These are phyloP conservation scores for Kwoniella europaea DNA, from an alignment of 768 basidiomycete genomes.

Conservation along the genomic window DNA sequence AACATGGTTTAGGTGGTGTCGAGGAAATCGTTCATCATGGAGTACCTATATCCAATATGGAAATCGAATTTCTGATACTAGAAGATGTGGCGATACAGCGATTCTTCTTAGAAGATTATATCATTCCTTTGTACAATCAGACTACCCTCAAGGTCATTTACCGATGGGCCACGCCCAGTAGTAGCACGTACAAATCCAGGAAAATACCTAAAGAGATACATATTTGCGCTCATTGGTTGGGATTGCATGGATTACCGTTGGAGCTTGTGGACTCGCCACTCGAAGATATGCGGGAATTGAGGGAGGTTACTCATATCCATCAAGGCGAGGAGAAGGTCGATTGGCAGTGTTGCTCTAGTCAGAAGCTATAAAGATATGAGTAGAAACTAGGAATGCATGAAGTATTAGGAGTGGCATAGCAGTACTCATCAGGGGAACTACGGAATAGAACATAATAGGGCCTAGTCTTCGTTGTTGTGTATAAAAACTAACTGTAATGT, in stretches of 20 bases:
- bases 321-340: background rate
- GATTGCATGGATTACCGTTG: background rate
- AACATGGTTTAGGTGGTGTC: background rate
- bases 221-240: background rate
- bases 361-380: no score
- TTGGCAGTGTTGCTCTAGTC: background rate
- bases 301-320: background rate
- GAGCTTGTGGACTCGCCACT: background rate
- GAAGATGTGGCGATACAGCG: background rate
- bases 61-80: background rate
- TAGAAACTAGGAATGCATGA: no score
- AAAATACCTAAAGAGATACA: background rate
- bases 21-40: background rate
- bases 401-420: no score
- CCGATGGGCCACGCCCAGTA: background rate
- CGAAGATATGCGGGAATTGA: background rate
- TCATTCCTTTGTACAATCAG: background rate
- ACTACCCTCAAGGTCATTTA: background rate
- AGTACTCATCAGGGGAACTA: no score
- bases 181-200: no score
- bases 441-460: no score
- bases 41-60: constrained; percentile 2
- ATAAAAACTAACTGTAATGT: no score
- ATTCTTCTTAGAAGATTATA: constrained; percentile 11
- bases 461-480: no score